Base-by-base conservation (phyloP, 805 yeast species). In the Wickerhamomyces tratensis region DNA sequence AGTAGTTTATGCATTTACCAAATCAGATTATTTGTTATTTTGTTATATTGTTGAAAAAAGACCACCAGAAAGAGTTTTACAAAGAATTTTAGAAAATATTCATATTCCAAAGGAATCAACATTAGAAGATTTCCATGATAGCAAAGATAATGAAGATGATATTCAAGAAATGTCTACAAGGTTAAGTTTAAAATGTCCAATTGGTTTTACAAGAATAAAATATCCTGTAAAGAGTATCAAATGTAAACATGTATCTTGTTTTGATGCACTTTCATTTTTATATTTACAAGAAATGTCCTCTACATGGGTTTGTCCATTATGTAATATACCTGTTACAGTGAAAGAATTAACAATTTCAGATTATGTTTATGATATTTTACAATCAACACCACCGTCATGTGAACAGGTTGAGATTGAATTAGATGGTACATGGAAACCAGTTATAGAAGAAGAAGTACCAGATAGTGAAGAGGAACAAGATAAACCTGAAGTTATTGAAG, bases 301-400 rank as follows among this genome's bases (percentile, higher is more conserved):
- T 0, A 76, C 85, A 0, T 91, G 97, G 97, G 64, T 65, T 41
- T 93, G 98, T 56, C 96, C 97, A 0, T 71, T 86, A 5, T 93
- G 98, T 57, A 74, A 74, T 46, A 64, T 62, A 6, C 56, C 55
- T 3, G 63, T 86, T 3, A 61, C 67, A 2, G 64, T 79, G 13
- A 71, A 72, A 13, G 81, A 80, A 46, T 57, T 93, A 41, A 79
- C 82, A 0, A 65, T 88, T 0, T 87, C 86, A 49, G 95, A 86
- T 46, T 91, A 77, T 56, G 74, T 86, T 39, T 54, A 59, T 36
- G 83, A 82, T 12, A 77, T 91, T 39, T 54, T 91, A 20, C 56
- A 68, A 2, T 53, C 57, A 2, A 77, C 88, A 0, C 56, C 61
- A 2, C 74, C 68, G 2, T 77, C 76, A 11, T 76, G 73, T 3